A percentile compares a stretch with the other conserved stretches of the same genome.
phyloP scores from a whole-genome alignment of 768 basidiomycete species.

The Lactarius psammicola region DNA sequence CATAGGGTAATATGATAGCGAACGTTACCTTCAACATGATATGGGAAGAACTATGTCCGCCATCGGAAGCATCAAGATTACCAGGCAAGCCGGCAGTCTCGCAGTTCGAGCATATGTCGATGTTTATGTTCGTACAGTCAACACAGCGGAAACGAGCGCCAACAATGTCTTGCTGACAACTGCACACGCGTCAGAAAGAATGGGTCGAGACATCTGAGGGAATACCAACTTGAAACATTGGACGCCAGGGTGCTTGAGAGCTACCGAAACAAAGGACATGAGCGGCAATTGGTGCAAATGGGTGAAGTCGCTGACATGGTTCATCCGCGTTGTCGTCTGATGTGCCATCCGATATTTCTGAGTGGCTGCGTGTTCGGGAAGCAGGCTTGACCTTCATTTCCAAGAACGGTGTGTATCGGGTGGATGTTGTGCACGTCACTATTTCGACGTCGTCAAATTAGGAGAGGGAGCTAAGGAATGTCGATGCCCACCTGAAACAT shows the following conservation, averaged over 20 bases:
- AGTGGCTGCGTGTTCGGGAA: conserved; percentile 41
- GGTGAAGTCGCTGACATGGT: conserved; percentile 18
- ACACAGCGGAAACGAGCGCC: conserved; percentile 94
- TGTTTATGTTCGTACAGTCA: conserved; percentile 51
- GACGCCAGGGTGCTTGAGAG: conserved; percentile 28
- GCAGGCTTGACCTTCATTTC: conserved; percentile 63
- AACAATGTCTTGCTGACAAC: conserved; percentile 86
- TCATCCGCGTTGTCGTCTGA: conserved; percentile 19
- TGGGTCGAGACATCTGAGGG: conserved; percentile 9
- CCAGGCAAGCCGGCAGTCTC: conserved; percentile 85
- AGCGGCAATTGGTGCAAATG: conserved; percentile 8
- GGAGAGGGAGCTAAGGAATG: conserved; percentile 6
- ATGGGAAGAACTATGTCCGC: conserved; percentile 80
- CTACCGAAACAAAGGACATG: conserved; percentile 12
- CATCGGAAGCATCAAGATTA: conserved; percentile 72
- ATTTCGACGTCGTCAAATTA: conserved; percentile 18
- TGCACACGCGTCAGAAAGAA: conserved; percentile 34
- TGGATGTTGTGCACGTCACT: conserved; percentile 92
- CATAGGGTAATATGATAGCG: conserved; percentile 6
- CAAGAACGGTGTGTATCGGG: conserved; percentile 83
- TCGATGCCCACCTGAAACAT: conserved; percentile 65
- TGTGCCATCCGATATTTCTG: conserved; percentile 35
- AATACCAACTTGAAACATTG: conserved; percentile 26
- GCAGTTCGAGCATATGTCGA: conserved; percentile 85
- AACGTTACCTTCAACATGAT: conserved; percentile 87